Base-by-base conservation (phyloP, 1,139 yeast genomes). In the Geotrichum siamense region DNA sequence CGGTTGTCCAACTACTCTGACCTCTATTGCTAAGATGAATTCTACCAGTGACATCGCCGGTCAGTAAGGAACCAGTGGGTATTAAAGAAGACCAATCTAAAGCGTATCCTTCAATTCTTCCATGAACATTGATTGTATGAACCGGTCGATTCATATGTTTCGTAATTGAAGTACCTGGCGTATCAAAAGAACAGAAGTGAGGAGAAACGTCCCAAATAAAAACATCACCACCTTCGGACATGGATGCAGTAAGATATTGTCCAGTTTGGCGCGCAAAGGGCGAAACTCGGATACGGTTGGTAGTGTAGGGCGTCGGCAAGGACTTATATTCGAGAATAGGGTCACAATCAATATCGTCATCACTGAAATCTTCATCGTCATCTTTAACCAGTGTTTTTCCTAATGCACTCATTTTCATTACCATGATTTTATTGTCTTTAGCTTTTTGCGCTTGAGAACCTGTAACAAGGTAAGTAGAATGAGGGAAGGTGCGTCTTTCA, bases 91-190 rank as follows among this genome's bases (percentile, higher is more conserved):
- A 85, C 99, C 99, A 91, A 64, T 89, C 98, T 43, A 93, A 65
- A 17, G 96, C 99, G 59, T 87, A 91, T 23, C 99, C 98, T 69
- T 91, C 99, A 16, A 85, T 94, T 56, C 82, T 81, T n/a, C 96
- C 96, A 61, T 91, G 99, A 52, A 70, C 74, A 57, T 77, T 75
- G 50, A 93, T 71, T n/a, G 95, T 86, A 64, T 89, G 91, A 15
- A 78, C 60, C 15, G 98, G 96, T 60, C 81, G 76, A 61, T 83
- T 86, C 52, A 81, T 74, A 23, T 72, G 65, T 63, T 87, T 87
- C 40, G 94, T 86, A 51, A 89, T 76, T 58, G 76, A 72, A 55
- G 73, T 82, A 4, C 96, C 96, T 10, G 97, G 96, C 4, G 82
- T 75, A 58, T 85, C 93, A 55, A 91, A 83, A 5, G 96, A 86